These are phyloP conservation scores for Melampsora americana DNA, from an alignment of 1,284 basidiomycete species.

Conservation along the genomic window DNA sequence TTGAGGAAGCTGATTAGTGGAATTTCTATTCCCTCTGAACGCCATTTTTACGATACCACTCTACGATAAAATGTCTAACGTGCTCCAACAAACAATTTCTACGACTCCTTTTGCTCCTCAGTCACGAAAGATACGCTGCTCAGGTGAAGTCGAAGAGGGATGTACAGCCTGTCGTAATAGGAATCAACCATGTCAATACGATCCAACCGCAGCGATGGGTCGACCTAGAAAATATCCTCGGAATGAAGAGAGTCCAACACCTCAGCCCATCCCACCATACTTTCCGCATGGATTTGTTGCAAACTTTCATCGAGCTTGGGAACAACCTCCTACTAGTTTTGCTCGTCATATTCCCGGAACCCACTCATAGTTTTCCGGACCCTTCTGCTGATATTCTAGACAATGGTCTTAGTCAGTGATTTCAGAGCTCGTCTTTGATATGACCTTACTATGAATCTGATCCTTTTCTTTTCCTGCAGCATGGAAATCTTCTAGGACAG, in stretches of 20 bases:
- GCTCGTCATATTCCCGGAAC: background rate
- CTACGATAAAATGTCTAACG: background rate
- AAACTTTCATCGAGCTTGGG: slow-evolving; percentile 16
- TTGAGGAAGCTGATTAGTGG: no score
- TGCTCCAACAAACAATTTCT: no score
- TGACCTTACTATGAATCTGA: no score
- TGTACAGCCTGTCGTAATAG: slow-evolving; percentile 38
- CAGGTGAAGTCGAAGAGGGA: slow-evolving; percentile 36
- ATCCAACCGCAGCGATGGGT: slow-evolving; percentile 43
- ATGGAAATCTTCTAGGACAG: background rate
- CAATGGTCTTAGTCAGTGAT: no score
- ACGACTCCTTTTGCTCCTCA: slow-evolving; percentile 5
- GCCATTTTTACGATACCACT: no score
- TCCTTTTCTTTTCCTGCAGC: background rate
- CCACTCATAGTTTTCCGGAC: background rate
- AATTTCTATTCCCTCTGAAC: no score
- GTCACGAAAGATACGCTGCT: slow-evolving; percentile 42
- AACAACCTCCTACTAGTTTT: background rate
- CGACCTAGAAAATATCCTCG: slow-evolving; percentile 39
- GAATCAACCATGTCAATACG: slow-evolving; percentile 36
- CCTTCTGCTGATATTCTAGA: background rate
- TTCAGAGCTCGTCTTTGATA: no score
- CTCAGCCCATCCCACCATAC: slow-evolving; percentile 1
- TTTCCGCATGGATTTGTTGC: background rate
- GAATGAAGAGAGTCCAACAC: slow-evolving; percentile 7